Base-by-base conservation (phyloP, 2,329 filamentous ascomycete genomes). In the Botryotinia globosa region DNA sequence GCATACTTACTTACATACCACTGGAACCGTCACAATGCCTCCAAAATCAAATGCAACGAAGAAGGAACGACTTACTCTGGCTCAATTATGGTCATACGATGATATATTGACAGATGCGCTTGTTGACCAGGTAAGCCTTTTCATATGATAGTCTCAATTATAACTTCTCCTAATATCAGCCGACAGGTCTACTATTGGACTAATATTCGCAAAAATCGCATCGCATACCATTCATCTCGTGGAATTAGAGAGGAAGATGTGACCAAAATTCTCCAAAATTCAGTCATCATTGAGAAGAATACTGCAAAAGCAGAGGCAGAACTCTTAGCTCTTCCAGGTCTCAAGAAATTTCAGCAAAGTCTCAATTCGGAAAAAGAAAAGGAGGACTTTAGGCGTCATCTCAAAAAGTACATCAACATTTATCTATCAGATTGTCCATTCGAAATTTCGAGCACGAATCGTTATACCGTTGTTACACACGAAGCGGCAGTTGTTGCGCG, bases 51-150 rank as follows among this genome's bases (percentile, higher is more conserved):
- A 83, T 80, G 78, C 83, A 76, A 76, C 84, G 74, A 88, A 91
- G 82, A 92, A 87, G 84, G 90, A 92, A 80, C 89, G 90, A 75
- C 86, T 99, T 78, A 97, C 94, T 12, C 86, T 98, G 78, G 90
- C 91, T 74, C 94, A 97, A 85, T 85, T 99, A 79, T 92, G 94
- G 45, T 91, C 92, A 67, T 98, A 98, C 85, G 96, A 99, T 84
- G 96, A 99, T 83, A 91, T 98, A 76, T 86, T 97, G 75, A 99
- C 96, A 12, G 96, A 99, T 87, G 92, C 93, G 77, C 89, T 99
- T 70, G 91, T 99, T 74, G 96, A 99, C 83, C 94, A 95, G 84
- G 95, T 98, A 87, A 83, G 92, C 87, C 66, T 67, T 71, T 70
- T 56, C 9, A 29, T 64, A 16, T 10, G 9, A n/a, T 20, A 32